Conservation (phyloP, 441 rosid genomes). For the Populus tomentosa region DNA sequence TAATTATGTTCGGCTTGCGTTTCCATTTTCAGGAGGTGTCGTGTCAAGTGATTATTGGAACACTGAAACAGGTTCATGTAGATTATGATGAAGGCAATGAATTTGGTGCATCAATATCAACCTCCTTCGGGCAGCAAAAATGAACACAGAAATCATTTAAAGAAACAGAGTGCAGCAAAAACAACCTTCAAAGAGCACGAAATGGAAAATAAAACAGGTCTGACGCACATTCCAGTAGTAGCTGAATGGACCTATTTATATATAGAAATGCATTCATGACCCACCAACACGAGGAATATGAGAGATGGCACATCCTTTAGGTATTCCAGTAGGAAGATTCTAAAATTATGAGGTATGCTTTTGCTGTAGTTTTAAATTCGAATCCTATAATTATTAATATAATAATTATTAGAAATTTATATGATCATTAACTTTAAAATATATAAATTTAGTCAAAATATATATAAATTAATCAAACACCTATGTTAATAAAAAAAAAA, state of each 20-base stretch:
- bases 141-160: not conserved
- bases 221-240: conserved; percentile 8
- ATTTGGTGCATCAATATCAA: conserved; percentile 11
- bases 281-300: not conserved
- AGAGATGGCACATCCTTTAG: not conserved
- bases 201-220: conserved; percentile 16
- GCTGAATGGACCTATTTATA: conserved; percentile 26
- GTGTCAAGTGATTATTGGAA: too few species aligned
- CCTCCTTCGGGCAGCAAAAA: conserved; percentile 16
- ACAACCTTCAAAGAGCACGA: conserved; percentile 19
- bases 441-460: too few species aligned
- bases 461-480: too few species aligned
- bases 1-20: not conserved
- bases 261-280: not conserved
- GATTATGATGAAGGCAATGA: conserved; percentile 29
- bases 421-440: too few species aligned
- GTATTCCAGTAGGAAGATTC: too few species aligned
- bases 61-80: not conserved
- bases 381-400: too few species aligned
- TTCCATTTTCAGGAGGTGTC: conserved; percentile 7
- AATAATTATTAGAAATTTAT: too few species aligned
- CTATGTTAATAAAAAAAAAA: too few species aligned
- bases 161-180: conserved; percentile 2
- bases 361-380: too few species aligned
- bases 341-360: too few species aligned